These are phyloP conservation scores for Phytophthora parvispora DNA, from an alignment of 352 stramenopile species.

Conservation along the genomic window DNA sequence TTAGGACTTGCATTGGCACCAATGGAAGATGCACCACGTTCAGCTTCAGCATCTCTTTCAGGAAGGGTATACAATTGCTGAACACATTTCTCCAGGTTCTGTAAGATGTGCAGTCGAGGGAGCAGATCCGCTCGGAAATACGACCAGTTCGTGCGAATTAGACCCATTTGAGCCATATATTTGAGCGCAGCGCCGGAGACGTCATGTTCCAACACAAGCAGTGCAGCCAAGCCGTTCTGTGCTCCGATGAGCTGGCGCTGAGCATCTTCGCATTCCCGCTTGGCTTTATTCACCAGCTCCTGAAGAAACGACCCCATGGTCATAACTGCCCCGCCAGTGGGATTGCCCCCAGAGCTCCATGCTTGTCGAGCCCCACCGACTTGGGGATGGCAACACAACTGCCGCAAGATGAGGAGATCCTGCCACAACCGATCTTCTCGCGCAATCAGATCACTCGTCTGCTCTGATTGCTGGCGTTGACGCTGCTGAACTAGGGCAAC, in stretches of 20 bases:
- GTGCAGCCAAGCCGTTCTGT: conserved; percentile 74
- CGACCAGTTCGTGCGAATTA: conserved; percentile 67
- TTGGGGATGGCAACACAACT: conserved; percentile 95
- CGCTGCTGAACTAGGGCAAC: conserved; percentile 50
- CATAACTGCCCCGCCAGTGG: conserved; percentile 42
- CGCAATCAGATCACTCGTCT: conserved; percentile 38
- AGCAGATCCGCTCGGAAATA: conserved; percentile 77
- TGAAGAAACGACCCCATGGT: conserved; percentile 88
- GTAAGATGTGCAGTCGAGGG: conserved; percentile 71
- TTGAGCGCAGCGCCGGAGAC: conserved; percentile 49
- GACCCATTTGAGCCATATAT: conserved; percentile 57
- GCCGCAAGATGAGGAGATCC: conserved; percentile 85
- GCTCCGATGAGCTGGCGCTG: conserved; percentile 83
- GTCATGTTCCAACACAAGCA: conserved; percentile 52
- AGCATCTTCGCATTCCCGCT: conserved; percentile 84
- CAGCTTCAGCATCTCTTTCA: background rate
- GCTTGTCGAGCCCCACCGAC: conserved; percentile 59
- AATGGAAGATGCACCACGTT: background rate
- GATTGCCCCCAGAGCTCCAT: conserved; percentile 18
- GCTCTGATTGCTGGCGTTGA: conserved; percentile 11
- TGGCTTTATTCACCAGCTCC: conserved; percentile 72
- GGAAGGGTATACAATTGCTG: conserved; percentile 17
- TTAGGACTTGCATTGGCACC: conserved; percentile 39
- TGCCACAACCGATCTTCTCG: conserved; percentile 63
- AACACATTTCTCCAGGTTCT: conserved; percentile 64